Percentiles rank a stretch among this genome's conserved stretches.
phyloP scores from a whole-genome alignment of 331 rosid species.

The Quercus tomentella region DNA sequence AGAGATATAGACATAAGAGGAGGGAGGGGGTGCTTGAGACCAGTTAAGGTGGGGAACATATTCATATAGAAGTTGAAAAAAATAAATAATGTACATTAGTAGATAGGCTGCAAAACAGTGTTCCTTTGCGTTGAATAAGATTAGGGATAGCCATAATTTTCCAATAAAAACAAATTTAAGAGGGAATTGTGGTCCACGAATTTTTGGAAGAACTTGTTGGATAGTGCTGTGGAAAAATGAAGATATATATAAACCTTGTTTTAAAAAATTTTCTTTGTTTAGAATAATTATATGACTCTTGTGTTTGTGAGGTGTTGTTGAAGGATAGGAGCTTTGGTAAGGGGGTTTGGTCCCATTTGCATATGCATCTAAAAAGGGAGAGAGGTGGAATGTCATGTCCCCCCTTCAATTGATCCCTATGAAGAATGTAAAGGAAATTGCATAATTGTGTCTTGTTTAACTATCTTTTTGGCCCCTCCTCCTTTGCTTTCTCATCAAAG shows the following conservation, averaged over 20 bases:
- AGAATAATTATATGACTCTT: slow-evolving; percentile 29
- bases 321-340: slow-evolving; percentile 35
- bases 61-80: slow-evolving; percentile 75
- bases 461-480: slow-evolving; percentile 46
- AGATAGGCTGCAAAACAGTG: slow-evolving; percentile 50
- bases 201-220: slow-evolving; percentile 37
- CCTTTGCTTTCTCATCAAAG: slow-evolving; percentile 20
- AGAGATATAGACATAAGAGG: slow-evolving; percentile 36
- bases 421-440: slow-evolving; percentile 56
- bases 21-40: slow-evolving; percentile 42
- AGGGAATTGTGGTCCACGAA: slow-evolving; percentile 55
- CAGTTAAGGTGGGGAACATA: slow-evolving; percentile 96
- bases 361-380: slow-evolving; percentile 69
- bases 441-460: slow-evolving; percentile 66
- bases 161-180: slow-evolving; percentile 47
- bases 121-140: slow-evolving; percentile 54
- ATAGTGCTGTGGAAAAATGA: slow-evolving; percentile 51
- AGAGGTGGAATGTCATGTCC: slow-evolving; percentile 63
- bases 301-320: slow-evolving; percentile 25
- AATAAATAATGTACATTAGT: slow-evolving; percentile 46
- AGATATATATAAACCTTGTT: slow-evolving; percentile 18
- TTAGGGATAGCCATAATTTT: slow-evolving; percentile 38
- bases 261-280: not conserved
- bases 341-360: slow-evolving; percentile 51
- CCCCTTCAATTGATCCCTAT: slow-evolving; percentile 51